Evolutionary conservation across 129 eudicot genomes (phyloP).

Genomic region (Tanacetum coccineum): DNA sequence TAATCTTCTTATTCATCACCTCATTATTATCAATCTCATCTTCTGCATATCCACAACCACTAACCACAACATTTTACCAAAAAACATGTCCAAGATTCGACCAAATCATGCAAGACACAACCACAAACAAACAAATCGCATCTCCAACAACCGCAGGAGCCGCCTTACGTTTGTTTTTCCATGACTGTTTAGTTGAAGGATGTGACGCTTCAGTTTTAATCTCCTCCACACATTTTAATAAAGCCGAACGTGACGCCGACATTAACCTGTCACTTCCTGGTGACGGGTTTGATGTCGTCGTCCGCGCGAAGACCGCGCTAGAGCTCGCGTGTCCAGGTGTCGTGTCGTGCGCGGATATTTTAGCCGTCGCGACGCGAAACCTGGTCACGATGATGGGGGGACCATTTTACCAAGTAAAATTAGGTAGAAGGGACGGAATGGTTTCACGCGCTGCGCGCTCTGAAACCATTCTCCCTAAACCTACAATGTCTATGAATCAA

Average conservation of each 20-base stretch:
- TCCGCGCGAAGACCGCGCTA: conserved; percentile 10
- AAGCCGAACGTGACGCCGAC: conserved; percentile 15
- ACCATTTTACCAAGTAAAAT: background rate
- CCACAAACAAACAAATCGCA: conserved; percentile 1
- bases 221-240: conserved; percentile 1
- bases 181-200: background rate
- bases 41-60: background rate
- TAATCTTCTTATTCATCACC: background rate
- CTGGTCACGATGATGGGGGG: conserved; percentile 3
- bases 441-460: conserved; percentile 5
- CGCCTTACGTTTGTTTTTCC: background rate
- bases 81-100: conserved; percentile 13
- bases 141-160: conserved; percentile 6
- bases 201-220: conserved; percentile 4
- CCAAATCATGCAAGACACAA: conserved; percentile 16
- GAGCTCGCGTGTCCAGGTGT: background rate
- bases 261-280: conserved; percentile 11
- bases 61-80: conserved; percentile 1
- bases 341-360: conserved; percentile 4
- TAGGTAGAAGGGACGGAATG: background rate
- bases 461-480: background rate
- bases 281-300: background rate
- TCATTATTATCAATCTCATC: background rate
- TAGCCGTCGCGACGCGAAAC: conserved; percentile 10
- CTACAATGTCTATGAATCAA: background rate